Evolutionary conservation across 192 early-diverging fungal species (phyloP), one percentile per base, ranked within the genome.

Genomic region (Umbelopsis vinacea): DNA sequence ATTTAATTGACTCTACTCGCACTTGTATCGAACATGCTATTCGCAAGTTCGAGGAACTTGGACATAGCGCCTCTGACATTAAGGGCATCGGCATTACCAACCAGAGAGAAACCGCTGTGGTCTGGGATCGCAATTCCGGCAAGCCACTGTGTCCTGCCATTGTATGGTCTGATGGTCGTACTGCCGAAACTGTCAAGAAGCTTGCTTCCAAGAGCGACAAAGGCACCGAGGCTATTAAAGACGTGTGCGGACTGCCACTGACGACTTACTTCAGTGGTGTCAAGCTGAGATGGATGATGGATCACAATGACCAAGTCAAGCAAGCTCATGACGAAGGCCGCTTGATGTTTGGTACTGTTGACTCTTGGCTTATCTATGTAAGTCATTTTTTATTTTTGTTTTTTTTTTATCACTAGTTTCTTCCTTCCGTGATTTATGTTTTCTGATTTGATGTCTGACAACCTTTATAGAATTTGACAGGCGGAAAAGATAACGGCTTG

Each of bases 331-430:
- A 93, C 43, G 81, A 90, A 17, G 89, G 88, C 38, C 87, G 82
- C 3, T 75, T 96, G 71, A 84, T 88, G 76, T 95, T 98, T 74
- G 94, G 96, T 53, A 98, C 94, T 2, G 86, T 98, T 54, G 96
- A 98, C 82, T 89, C 95, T 11, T 98, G 96, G 95, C 81, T 98
- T 57, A 92, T 96, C 77, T 96, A 94, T 79, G 91, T 91, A 83
- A 71, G 85, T 71, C 33, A 4, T 2, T 9, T 43, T 33, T 33
- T 52, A 19, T 6, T 22, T 21, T 8, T 47, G 2, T 54, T 19
- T 14, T 24, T 17, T 24, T 66, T 19, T 26, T 54, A 17, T 40
- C 40, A 11, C 6, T 43, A 43, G 8, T 43, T 47, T 19, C 10
- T 37, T 37, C n/a, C n/a, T n/a, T n/a, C n/a, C n/a, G n/a, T 29